phyloP scores from a whole-genome alignment of 257 asterid genomes.

The Knoxia roxburghii region DNA sequence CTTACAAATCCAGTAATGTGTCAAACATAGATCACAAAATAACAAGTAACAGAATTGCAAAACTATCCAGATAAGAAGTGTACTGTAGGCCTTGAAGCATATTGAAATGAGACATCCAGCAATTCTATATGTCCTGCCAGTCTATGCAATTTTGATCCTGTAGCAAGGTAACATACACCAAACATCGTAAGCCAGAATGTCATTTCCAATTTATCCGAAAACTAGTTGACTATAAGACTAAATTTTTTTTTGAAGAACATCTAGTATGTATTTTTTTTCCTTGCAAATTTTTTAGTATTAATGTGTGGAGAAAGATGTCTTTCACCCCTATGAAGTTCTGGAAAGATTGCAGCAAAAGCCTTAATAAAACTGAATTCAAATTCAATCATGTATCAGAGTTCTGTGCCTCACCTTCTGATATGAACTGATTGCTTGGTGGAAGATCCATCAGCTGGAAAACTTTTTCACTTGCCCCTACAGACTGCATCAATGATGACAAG shows the following conservation, averaged over 20 bases:
- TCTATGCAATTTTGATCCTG: constrained; percentile 71
- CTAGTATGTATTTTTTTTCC: neutral
- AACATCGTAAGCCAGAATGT: constrained; percentile 7
- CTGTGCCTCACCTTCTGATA: constrained; percentile 52
- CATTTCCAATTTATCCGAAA: neutral
- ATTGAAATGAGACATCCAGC: constrained; percentile 58
- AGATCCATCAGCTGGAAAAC: constrained; percentile 81
- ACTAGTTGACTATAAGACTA: neutral
- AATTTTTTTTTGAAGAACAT: neutral
- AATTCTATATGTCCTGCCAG: constrained; percentile 71
- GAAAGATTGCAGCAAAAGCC: neutral
- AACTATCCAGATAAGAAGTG: constrained; percentile 14
- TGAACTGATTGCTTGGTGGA: constrained; percentile 62
- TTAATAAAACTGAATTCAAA: constrained; percentile 1
- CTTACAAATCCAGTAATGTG: neutral
- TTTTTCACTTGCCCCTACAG: constrained; percentile 96
- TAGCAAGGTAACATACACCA: constrained; percentile 14
- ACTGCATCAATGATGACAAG: constrained; percentile 86
- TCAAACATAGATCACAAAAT: neutral
- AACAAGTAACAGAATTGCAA: neutral
- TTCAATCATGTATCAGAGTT: neutral
- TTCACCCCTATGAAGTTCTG: neutral
- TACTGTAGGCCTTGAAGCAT: constrained; percentile 74
- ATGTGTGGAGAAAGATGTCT: no score
- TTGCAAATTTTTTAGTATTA: neutral